Evolutionary conservation across 768 basidiomycete species (phyloP), one percentile per base, ranked within the genome.

Genomic region (Boletellus emodensis): DNA sequence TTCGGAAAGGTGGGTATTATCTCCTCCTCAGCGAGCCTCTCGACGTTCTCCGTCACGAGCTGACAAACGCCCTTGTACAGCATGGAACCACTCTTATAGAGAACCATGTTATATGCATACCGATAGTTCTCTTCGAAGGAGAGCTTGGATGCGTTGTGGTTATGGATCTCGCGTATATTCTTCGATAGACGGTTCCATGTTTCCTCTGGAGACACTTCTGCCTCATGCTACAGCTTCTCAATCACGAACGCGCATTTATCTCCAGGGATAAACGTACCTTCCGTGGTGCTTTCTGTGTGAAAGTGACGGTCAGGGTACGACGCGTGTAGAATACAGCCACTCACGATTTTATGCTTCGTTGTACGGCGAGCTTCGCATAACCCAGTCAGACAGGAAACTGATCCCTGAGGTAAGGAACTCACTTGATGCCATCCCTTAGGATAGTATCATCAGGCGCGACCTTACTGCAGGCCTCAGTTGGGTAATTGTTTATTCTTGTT

Each of bases 51-150:
- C 11, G 79, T 73, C 38, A 99, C 81, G 30, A 98, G 82, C 40
- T 77, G 70, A 49, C 76, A 84, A 39, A 95, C 83, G 5, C 94
- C 94, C 33, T 84, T 83, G 70, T 98, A 98, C 20, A 99, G 75
- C 71, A 79, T 81, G 50, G 86, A 84, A 3, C 92, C 93, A 46
- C 86, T 79, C 65, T 89, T 90, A 62, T 85, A 79, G 4, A 96
- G 79, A 5, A 96, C 94, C 80, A 98, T 84, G 64, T 94, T 93
- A 71, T 96, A 96, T 17, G 87, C 92, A 66, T 88, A 93, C 38
- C 95, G 81, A 66, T 96, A 92, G 57, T 92, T 90, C 71, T 94
- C 94, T 66, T 98, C 91, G 58, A 87, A 94, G 18, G 87, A 89
- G 32, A 99, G 80, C 60, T 84, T 85, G 43, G 83, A 81, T 4